Base-by-base conservation (phyloP, 345 rosid genomes). In the Eucalyptus pumila region DNA sequence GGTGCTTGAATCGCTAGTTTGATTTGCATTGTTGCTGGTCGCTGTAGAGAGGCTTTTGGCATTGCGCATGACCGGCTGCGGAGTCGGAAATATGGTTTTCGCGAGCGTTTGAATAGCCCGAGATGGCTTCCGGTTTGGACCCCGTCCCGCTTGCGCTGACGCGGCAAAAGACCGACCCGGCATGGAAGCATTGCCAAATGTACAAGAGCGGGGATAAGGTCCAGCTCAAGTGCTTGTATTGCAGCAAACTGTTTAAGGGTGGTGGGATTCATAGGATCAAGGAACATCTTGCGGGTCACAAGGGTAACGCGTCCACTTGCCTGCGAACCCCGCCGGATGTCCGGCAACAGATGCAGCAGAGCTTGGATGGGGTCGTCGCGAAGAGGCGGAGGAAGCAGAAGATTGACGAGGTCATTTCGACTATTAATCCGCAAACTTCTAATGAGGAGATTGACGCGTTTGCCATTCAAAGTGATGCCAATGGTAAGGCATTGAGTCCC, bases 241-340 rank as follows among this genome's bases (percentile, higher is more conserved):
- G 99, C 90, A 76, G 91, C 30, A 97, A 98, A 88, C 76, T 98
- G 80, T 97, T 98, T 67, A 96, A 96, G 92, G 99, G 99, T 42
- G 99, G 98, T 80, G 99, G 99, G 45, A 97, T 98, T 91, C 96
- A 97, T 86, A 95, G 99, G 91, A 94, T 98, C 89, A 98, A 98
- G 92, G 99, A 98, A 65, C 99, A 98, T 89, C 95, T 98, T 76
- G 98, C 99, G 1, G 96, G 98, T 49, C 96, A 94, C 17, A 98
- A 97, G 91, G 99, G 99, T 40, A 95, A 96, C 89, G 99, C 97
- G 0, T 92, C 98, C 2, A 96, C 95, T 89, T 98, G 99, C 91
- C 90, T 91, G 49, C 94, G 89, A 40, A 98, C 96, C 69, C 97
- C 98, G 4, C 85, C 90, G 4, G 97, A 95, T 44, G 97, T 98